These are phyloP conservation scores for Solanum chiquidenum DNA, from an alignment of 257 asterid genomes.

Conservation along the genomic window DNA sequence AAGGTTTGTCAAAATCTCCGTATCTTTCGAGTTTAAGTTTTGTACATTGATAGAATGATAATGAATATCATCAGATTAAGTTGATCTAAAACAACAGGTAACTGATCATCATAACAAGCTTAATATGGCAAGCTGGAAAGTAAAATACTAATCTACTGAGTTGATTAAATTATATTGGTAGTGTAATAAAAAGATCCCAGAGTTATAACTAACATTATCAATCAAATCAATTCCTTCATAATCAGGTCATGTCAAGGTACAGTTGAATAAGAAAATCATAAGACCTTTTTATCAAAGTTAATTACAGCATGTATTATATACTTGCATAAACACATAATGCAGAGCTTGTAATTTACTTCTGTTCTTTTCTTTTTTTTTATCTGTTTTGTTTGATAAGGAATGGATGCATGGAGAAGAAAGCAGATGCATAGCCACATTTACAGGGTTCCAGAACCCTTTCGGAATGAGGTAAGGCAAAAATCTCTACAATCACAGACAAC, in stretches of 20 bases:
- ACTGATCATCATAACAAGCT: background rate
- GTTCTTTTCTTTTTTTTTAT: background rate
- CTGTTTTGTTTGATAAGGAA: slow-evolving; percentile 28
- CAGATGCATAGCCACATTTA: slow-evolving; percentile 78
- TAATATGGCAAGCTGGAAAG: background rate
- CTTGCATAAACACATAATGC: background rate
- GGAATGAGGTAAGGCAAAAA: slow-evolving; percentile 46
- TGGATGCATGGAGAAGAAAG: slow-evolving; percentile 71
- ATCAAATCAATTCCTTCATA: background rate
- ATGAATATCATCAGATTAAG: background rate
- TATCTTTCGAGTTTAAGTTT: background rate
- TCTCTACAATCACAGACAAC: background rate
- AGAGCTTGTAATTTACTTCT: background rate
- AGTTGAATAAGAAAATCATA: background rate
- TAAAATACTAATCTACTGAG: background rate
- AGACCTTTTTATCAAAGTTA: background rate
- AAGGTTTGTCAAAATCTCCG: slow-evolving; percentile 24
- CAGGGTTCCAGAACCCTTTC: slow-evolving; percentile 70
- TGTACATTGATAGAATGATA: background rate
- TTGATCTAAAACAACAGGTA: background rate
- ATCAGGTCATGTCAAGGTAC: background rate
- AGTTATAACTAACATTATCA: background rate
- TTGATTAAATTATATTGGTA: background rate
- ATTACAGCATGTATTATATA: background rate
- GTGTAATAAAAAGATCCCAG: background rate